phyloP scores from a whole-genome alignment of 257 asterid genomes.

The Solanum paucissectum region DNA sequence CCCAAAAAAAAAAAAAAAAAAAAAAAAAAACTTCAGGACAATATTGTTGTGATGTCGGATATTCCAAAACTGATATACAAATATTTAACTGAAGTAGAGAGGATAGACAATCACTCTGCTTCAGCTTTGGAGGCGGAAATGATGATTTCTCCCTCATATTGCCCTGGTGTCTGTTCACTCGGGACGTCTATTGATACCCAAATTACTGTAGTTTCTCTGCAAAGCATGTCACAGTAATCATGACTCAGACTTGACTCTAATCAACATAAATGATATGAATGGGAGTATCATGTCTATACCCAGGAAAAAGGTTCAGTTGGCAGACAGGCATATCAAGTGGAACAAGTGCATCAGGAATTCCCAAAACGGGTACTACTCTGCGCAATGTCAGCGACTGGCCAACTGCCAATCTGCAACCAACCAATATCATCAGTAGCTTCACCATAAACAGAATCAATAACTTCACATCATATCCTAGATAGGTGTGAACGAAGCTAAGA shows the following conservation, averaged over 20 bases:
- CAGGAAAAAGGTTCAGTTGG: slow-evolving; percentile 63
- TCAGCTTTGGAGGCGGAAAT: slow-evolving; percentile 72
- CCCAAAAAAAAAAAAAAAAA: too few relatives aligned
- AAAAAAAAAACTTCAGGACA: neutral
- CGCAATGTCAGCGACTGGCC: slow-evolving; percentile 78
- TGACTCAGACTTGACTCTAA: neutral
- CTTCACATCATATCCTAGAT: neutral
- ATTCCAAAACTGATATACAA: slow-evolving; percentile 4
- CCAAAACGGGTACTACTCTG: slow-evolving; percentile 80
- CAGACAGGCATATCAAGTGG: slow-evolving; percentile 73
- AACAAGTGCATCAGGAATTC: slow-evolving; percentile 96
- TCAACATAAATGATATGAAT: neutral
- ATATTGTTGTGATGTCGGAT: neutral
- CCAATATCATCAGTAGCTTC: slow-evolving; percentile 3
- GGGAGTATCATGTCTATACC: slow-evolving; percentile 37
- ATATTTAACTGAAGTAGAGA: slow-evolving; percentile 21
- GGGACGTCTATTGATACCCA: slow-evolving; percentile 91
- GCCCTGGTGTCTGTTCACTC: slow-evolving; percentile 79
- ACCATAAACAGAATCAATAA: neutral
- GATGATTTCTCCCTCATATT: slow-evolving; percentile 84
- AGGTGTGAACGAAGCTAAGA: neutral
- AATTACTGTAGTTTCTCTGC: slow-evolving; percentile 76
- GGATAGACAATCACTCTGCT: slow-evolving; percentile 59
- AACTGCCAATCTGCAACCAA: slow-evolving; percentile 52
- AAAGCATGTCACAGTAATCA: slow-evolving; percentile 7